A percentile compares a stretch with the other conserved stretches of the same genome.
Conservation (phyloP, 371 early-diverging fungal genomes). For the Mucor irregularis region DNA sequence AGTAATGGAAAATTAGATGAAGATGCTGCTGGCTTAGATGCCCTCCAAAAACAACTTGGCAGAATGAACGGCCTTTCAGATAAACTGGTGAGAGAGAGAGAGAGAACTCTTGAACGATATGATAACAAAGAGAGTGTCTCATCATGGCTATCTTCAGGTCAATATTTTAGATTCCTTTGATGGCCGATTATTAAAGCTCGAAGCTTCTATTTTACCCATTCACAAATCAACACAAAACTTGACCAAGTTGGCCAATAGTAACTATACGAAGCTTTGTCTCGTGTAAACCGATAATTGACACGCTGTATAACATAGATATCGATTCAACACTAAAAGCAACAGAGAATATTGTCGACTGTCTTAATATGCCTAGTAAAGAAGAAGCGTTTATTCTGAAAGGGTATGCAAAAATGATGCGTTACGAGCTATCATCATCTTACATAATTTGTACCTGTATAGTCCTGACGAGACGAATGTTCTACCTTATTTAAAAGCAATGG, state of each 20-base stretch:
- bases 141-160: constrained; percentile 27
- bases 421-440: background rate
- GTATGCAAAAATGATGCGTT: constrained; percentile 14
- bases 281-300: no score
- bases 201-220: constrained; percentile 82
- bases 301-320: constrained; percentile 61
- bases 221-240: constrained; percentile 84
- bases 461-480: constrained; percentile 56
- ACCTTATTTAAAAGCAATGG: constrained; percentile 57
- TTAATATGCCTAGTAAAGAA: constrained; percentile 78
- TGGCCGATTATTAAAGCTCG: constrained; percentile 76
- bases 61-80: constrained; percentile 47
- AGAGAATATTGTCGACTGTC: constrained; percentile 74
- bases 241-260: constrained; percentile 78
- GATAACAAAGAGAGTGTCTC: background rate
- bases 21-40: constrained; percentile 32
- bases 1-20: constrained; percentile 14
- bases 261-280: no score
- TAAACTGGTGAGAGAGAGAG: constrained; percentile 27
- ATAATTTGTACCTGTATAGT: no score
- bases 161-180: constrained; percentile 83
- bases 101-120: background rate
- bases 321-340: constrained; percentile 69
- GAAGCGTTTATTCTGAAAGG: constrained; percentile 67
- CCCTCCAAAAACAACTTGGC: constrained; percentile 39